Base-by-base conservation (phyloP, 345 rosid species). In the Cardamine chenopodiifolia region DNA sequence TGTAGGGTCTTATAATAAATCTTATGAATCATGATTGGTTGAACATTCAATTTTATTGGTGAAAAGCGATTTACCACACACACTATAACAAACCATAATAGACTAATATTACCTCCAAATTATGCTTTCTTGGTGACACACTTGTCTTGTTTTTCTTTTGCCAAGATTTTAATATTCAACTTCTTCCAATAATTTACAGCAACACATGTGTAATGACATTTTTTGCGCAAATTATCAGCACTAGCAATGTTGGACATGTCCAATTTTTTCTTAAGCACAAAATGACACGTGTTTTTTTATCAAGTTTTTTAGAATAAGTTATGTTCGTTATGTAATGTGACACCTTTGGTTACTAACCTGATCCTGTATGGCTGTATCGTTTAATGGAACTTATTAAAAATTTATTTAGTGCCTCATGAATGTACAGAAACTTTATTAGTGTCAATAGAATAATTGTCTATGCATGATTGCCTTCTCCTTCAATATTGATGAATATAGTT, bases 1-100 rank as follows among this genome's bases (percentile, higher is more conserved):
- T 72, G 69, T 62, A 72, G 61, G 61, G 68, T 71, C 69, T 72
- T 9, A 8, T 52, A 62, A 37, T 72, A 72, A 72, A 72, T 72
- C 61, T 40, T 72, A 49, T 50, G 61, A 22, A 47, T 50, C 69
- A 37, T 62, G 76, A 62, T 72, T 62, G 54, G 52, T 62, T 50
- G 18, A 37, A 72, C 32, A 62, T 18, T 62, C 44, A 62, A 50
- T 72, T 35, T 8, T 73, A 53, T 63, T 15, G 63, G 47, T 63
- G 56, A 53, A 73, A 29, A 64, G 44, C 26, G 18, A 42, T 73
- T 72, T 22, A 54, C 62, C 34, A 5, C 40, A 5, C 28, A 35
- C 48, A 23, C 29, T 49, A 49, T 19, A 50, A 31, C 62, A 52
- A 52, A 52, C 53, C 37, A 40, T 34, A 42, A 3, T 10, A 11